A percentile compares a stretch with the other conserved stretches of the same genome.
phyloP scores from a whole-genome alignment of 2,329 filamentous ascomycete species.

The Aspergillus persii region DNA sequence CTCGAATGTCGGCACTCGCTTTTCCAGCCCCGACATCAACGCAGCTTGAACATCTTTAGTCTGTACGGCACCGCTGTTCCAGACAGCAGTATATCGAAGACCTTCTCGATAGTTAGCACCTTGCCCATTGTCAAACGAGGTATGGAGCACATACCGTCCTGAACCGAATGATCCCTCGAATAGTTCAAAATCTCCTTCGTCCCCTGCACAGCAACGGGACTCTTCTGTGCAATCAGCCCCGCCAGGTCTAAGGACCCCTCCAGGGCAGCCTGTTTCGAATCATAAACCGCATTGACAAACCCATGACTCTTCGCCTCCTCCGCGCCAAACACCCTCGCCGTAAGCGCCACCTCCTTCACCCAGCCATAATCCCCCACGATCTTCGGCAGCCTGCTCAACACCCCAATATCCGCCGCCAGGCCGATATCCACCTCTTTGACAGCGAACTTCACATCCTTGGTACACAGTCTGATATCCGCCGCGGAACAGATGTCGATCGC shows the following conservation, averaged over 20 bases:
- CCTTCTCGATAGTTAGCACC: constrained; percentile 42
- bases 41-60: constrained; percentile 73
- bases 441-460: constrained; percentile 35
- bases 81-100: constrained; percentile 78
- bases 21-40: constrained; percentile 72
- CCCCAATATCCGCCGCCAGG: constrained; percentile 49
- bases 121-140: too few relatives aligned
- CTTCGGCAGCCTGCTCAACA: constrained; percentile 47
- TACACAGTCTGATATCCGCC: constrained; percentile 44
- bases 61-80: constrained; percentile 84
- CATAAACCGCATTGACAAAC: constrained; percentile 43
- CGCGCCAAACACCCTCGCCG: constrained; percentile 43
- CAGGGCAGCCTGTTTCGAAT: constrained; percentile 60
- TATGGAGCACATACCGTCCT: constrained; percentile 60
- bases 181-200: constrained; percentile 87
- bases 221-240: constrained; percentile 69
- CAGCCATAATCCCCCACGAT: constrained; percentile 46
- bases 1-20: constrained; percentile 76
- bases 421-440: constrained; percentile 53
- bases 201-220: constrained; percentile 80
- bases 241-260: constrained; percentile 63
- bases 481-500: constrained; percentile 62
- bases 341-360: constrained; percentile 50
- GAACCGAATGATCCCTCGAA: constrained; percentile 72
- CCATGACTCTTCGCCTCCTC: constrained; percentile 46